Conservation (phyloP, 2,329 filamentous ascomycete genomes). For the Raffaelea arxii region DNA sequence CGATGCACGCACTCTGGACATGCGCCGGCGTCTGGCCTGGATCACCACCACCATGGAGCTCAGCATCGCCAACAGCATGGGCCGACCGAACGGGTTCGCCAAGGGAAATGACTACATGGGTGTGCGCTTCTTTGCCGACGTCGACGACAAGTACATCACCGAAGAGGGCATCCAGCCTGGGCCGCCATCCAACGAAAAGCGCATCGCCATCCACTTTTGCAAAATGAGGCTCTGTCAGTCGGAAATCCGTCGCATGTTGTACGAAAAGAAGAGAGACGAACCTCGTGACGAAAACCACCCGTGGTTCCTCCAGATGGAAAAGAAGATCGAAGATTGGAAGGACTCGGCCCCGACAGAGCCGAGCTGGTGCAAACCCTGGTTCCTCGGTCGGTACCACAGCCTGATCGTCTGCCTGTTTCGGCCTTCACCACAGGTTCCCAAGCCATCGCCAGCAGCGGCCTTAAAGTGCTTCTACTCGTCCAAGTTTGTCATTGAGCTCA, state of each 20-base stretch:
- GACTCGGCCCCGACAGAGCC: conserved; percentile 63
- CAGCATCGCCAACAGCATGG: conserved; percentile 78
- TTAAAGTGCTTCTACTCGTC: conserved; percentile 75
- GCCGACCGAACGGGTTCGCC: conserved; percentile 76
- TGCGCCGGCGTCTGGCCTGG: conserved; percentile 84
- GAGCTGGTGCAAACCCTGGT: conserved; percentile 69
- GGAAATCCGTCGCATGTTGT: conserved; percentile 77
- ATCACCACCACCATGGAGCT: conserved; percentile 81
- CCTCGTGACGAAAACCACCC: conserved; percentile 73
- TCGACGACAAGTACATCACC: conserved; percentile 77
- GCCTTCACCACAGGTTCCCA: conserved; percentile 84
- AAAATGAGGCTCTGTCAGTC: conserved; percentile 82
- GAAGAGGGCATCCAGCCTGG: conserved; percentile 63
- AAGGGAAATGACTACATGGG: conserved; percentile 75
- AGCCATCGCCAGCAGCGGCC: conserved; percentile 71
- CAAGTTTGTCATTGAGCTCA: conserved; percentile 70
- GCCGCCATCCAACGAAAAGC: conserved; percentile 70
- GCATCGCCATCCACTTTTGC: conserved; percentile 85
- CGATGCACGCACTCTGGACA: conserved; percentile 71
- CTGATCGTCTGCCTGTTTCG: conserved; percentile 84
- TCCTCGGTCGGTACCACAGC: conserved; percentile 64
- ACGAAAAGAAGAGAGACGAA: conserved; percentile 70
- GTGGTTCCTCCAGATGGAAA: conserved; percentile 76
- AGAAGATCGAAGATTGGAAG: conserved; percentile 71
- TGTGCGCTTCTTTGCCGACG: conserved; percentile 72